Evolutionary conservation across 2,329 filamentous ascomycete species (phyloP), one percentile per base, ranked within the genome.

Genomic region (Trichophyton verrucosum): DNA sequence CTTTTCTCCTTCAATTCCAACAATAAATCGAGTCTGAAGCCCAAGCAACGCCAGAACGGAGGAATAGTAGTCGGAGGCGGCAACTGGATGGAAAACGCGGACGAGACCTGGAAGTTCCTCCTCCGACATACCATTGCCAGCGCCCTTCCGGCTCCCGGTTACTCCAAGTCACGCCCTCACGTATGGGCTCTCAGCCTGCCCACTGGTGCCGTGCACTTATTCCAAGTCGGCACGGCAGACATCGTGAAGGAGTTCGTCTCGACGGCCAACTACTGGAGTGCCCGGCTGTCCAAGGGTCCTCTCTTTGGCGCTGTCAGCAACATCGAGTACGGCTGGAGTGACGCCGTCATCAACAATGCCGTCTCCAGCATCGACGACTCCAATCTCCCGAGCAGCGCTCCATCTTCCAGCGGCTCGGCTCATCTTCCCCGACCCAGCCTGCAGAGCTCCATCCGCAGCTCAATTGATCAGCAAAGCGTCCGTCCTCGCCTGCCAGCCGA

Each of bases 41-140:
- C 78, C 73, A 69, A 79, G 62, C 78, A 78, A 63, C 76, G 75
- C 24, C 74, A 78, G 59, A 79, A 78, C 61, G 81, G 81, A 8
- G 85, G 83, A 11, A 83, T 86, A 30, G 81, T 88, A 5, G 94
- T 97, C 1, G 94, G 94, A 65, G 94, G 94, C 63, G 94, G 94
- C 24, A 97, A 99, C 73, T 99, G 94, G 94, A 92, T 92, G 73
- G 91, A 96, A 66, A 97, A 95, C 70, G 94, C 94, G 3, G 91
- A 95, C 65, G 89, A 86, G 65, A 80, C 96, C 8, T 91, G 89
- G 67, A 87, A 86, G 20, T 97, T 96, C 73, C 85, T 88, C 49
- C 83, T 99, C 6, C 84, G 91, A 20, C 91, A 97, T 72, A 95
- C 91, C 0, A 88, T 97, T 65, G 94, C 94, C 9, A 96, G 90